phyloP scores from a whole-genome alignment of 768 basidiomycete species.

The Mycena epipterygia region DNA sequence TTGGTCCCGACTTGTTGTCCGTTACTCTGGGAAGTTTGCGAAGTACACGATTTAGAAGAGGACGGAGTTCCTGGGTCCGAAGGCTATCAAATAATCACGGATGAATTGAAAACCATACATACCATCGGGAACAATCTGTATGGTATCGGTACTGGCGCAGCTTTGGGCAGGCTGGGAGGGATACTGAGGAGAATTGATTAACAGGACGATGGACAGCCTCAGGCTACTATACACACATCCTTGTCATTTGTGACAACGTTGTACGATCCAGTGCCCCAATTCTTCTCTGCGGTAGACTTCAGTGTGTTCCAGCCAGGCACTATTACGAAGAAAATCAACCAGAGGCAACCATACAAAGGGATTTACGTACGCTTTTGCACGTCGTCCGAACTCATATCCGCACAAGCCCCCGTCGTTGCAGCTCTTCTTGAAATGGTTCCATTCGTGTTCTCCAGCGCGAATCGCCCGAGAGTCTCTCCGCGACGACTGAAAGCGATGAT shows the following conservation, averaged over 20 bases:
- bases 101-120: too few relatives aligned
- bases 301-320: constrained; percentile 26
- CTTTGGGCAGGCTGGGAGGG: background rate
- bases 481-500: too few relatives aligned
- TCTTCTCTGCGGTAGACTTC: constrained; percentile 14
- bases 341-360: too few relatives aligned
- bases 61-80: too few relatives aligned
- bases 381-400: constrained; percentile 5
- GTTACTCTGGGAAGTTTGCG: background rate
- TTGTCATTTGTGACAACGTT: background rate
- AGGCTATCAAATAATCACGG: too few relatives aligned
- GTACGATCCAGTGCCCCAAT: background rate
- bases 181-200: background rate
- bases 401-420: background rate
- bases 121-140: background rate
- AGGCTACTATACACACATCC: background rate
- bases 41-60: background rate
- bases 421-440: background rate
- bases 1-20: background rate
- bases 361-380: background rate
- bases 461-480: constrained; percentile 3
- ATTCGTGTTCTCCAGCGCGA: background rate
- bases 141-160: background rate
- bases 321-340: background rate
- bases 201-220: too few relatives aligned